Evolutionary conservation across 225 moss, liverwort and hornwort species (phyloP), one percentile per base, ranked within the genome.

Genomic region (Takakia lepidozioides): DNA sequence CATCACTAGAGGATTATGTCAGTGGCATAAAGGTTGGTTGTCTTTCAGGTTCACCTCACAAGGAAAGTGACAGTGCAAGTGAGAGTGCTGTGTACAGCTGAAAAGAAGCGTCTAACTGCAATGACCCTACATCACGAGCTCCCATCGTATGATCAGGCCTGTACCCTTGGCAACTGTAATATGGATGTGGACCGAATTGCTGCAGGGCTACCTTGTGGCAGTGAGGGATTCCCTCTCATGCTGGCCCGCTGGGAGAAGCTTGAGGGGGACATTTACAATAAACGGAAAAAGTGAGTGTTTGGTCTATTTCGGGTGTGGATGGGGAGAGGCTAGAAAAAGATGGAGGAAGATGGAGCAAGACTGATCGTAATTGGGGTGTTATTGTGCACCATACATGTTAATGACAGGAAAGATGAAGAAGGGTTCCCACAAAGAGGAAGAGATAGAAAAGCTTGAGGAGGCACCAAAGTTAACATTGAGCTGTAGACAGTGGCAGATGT

Each of bases 241-340:
- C 91, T 87, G 67, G 98, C 98, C 57, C 82, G 98, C 36, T 98
- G 98, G 98, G 91, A 91, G 74, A 98, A 98, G 71, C 73, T 98
- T 24, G 98, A 98, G 62, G 73, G 91, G 37, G 98, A 98, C 66
- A 56, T 98, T 38, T 98, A 69, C 53, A 98, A 81, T 56, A 91
- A 98, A 62, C 98, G 98, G 19, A 98, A 91, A 75, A 75, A 72
- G 98, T 98, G 60, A 70, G 79, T 74, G 49, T n/a, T n/a, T n/a
- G n/a, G n/a, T n/a, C n/a, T n/a, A n/a, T n/a, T n/a, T n/a, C n/a
- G n/a, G n/a, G n/a, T n/a, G n/a, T n/a, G n/a, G n/a, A n/a, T n/a
- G n/a, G n/a, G n/a, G n/a, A n/a, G n/a, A n/a, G n/a, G n/a, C n/a
- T n/a, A n/a, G n/a, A n/a, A n/a, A n/a, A n/a, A n/a, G n/a, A n/a